These are phyloP conservation scores for Buxus sempervirens DNA, from an alignment of 164 flowering plant genomes.

Conservation along the genomic window DNA sequence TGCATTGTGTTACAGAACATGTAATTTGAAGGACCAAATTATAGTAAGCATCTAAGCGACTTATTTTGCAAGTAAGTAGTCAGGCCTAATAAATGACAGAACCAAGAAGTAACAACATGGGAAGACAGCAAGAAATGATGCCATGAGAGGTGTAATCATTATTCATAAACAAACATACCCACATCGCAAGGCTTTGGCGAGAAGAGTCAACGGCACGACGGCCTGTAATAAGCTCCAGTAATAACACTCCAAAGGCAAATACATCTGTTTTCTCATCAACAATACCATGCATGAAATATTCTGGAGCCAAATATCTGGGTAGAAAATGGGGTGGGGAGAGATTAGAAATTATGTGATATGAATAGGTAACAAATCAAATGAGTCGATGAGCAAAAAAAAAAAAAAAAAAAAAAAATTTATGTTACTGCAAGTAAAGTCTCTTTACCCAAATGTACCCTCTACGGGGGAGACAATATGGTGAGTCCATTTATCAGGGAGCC, in stretches of 20 bases:
- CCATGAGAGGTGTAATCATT: neutral
- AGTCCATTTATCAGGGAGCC: slow-evolving; percentile 94
- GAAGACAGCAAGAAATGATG: neutral
- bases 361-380: neutral
- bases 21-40: too few species aligned
- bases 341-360: too few species aligned
- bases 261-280: slow-evolving; percentile 94
- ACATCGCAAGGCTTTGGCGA: slow-evolving; percentile 87
- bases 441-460: slow-evolving; percentile 97
- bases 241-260: slow-evolving; percentile 86
- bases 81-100: neutral
- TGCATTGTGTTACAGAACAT: too few species aligned
- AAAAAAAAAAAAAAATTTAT: too few species aligned
- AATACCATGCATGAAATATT: slow-evolving; percentile 94
- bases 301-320: slow-evolving; percentile 86
- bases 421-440: too few species aligned
- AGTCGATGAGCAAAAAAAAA: neutral
- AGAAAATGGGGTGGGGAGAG: neutral
- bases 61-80: neutral
- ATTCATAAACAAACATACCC: slow-evolving; percentile 68
- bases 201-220: slow-evolving; percentile 81
- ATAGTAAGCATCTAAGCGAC: too few species aligned
- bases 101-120: neutral
- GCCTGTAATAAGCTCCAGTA: slow-evolving; percentile 91
- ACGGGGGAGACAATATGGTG: slow-evolving; percentile 81